Conservation (phyloP, 2,329 filamentous ascomycete species). For the Claviceps sp. region DNA sequence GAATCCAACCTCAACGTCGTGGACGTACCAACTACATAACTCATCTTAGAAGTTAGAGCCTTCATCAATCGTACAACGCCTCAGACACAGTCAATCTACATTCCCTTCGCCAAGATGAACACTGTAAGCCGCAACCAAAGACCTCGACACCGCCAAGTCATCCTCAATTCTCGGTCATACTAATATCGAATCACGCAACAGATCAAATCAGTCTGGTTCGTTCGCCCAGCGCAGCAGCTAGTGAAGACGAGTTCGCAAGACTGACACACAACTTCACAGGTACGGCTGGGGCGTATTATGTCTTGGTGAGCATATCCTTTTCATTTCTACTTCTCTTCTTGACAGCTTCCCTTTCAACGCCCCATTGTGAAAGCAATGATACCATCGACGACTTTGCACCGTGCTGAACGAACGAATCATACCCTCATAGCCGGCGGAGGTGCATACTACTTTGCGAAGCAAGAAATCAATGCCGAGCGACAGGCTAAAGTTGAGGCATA, state of each 20-base stretch:
- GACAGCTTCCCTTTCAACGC: background rate
- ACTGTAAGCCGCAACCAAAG: slow-evolving; percentile 28
- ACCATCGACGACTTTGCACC: too few relatives aligned
- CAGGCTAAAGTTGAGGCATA: slow-evolving; percentile 55
- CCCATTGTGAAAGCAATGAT: too few relatives aligned
- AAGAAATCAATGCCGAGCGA: slow-evolving; percentile 84
- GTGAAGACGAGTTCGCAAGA: background rate
- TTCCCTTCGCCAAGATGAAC: slow-evolving; percentile 31
- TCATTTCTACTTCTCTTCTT: background rate
- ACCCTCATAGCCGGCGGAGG: slow-evolving; percentile 58
- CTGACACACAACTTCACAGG: slow-evolving; percentile 35
- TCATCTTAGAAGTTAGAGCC: too few relatives aligned
- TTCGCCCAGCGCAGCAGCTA: background rate
- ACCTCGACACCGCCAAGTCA: background rate
- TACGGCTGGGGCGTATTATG: slow-evolving; percentile 86
- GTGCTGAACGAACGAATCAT: background rate
- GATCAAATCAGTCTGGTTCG: slow-evolving; percentile 55
- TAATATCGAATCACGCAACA: slow-evolving; percentile 14
- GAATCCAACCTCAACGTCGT: too few relatives aligned
- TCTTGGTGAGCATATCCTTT: slow-evolving; percentile 43
- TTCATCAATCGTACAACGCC: background rate
- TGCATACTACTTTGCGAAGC: slow-evolving; percentile 93
- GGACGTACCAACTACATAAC: too few relatives aligned
- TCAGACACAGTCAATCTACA: background rate
- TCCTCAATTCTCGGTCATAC: background rate